Conservation (phyloP, 495 filamentous ascomycete genomes). For the Parathielavia hyrcaniae region DNA sequence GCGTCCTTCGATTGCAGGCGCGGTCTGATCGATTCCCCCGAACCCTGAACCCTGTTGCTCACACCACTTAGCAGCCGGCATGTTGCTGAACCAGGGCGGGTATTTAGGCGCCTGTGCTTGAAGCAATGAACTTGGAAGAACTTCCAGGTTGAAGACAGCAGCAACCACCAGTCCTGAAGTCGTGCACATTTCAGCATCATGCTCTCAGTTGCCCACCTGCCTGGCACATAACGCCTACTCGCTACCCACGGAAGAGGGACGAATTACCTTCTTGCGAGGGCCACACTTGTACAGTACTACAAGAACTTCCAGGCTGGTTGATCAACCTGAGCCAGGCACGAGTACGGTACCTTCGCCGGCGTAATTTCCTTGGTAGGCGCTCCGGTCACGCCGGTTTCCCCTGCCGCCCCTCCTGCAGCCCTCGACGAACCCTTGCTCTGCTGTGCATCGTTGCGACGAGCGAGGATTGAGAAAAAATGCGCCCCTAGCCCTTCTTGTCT, state of each 20-base stretch:
- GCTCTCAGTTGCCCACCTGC: not conserved
- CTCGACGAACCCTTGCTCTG: not conserved
- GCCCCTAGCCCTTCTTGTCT: slow-evolving; percentile 9
- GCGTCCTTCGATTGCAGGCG: too few relatives aligned
- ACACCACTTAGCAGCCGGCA: not conserved
- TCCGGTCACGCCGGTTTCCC: slow-evolving; percentile 1
- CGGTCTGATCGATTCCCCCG: slow-evolving; percentile 1
- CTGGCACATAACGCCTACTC: too few relatives aligned
- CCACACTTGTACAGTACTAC: too few relatives aligned
- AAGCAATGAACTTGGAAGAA: too few relatives aligned
- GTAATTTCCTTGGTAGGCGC: not conserved
- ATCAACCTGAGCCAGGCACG: too few relatives aligned
- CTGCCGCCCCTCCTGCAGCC: not conserved
- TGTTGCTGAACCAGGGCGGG: too few relatives aligned
- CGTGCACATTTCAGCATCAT: not conserved
- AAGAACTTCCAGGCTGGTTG: too few relatives aligned
- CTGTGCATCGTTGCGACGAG: slow-evolving; percentile 12
- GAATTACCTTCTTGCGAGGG: too few relatives aligned
- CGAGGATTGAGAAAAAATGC: slow-evolving; percentile 14
- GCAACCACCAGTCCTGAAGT: not conserved
- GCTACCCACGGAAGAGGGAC: too few relatives aligned
- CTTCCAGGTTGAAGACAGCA: too few relatives aligned
- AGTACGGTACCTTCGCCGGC: not conserved
- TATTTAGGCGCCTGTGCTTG: too few relatives aligned
- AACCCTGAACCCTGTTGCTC: slow-evolving; percentile 3